These are phyloP conservation scores for Candida tammaniensis DNA, from an alignment of 805 yeast species.

Conservation along the genomic window DNA sequence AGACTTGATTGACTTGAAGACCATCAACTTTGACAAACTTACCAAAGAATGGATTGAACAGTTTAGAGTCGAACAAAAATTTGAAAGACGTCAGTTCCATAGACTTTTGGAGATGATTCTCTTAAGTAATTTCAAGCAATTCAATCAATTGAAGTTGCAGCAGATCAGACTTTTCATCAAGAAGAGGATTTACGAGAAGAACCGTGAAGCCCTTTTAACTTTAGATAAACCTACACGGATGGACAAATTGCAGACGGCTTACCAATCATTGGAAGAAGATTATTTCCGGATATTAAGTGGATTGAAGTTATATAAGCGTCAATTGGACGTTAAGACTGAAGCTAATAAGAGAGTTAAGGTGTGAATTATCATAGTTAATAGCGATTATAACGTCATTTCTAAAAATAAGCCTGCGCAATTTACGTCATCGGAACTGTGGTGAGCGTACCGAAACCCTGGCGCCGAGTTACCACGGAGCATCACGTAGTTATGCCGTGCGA, in stretches of 20 bases:
- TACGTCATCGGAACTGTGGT: too few species aligned
- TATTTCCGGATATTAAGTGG: conserved; percentile 56
- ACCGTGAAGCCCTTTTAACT: conserved; percentile 71
- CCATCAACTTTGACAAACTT: conserved; percentile 16
- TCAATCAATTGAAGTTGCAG: conserved; percentile 25
- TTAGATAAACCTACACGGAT: conserved; percentile 61
- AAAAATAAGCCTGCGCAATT: too few species aligned
- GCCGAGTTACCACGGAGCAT: too few species aligned
- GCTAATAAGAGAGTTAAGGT: conserved; percentile 6
- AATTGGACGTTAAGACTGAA: background rate
- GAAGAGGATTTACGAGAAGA: conserved; percentile 70
- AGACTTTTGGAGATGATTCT: conserved; percentile 76
- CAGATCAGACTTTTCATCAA: conserved; percentile 63
- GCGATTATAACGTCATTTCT: background rate
- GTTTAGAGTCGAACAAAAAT: conserved; percentile 45
- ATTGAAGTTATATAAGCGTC: conserved; percentile 6
- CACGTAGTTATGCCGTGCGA: too few species aligned
- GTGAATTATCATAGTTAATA: background rate
- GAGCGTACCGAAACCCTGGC: background rate
- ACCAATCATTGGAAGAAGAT: conserved; percentile 64
- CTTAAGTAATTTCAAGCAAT: conserved; percentile 35
- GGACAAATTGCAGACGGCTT: conserved; percentile 76
- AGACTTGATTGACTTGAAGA: conserved; percentile 23
- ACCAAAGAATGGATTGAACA: conserved; percentile 37
- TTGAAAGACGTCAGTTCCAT: conserved; percentile 76